phyloP scores from a whole-genome alignment of 768 basidiomycete genomes.

The Strobilomyces dryophilus region DNA sequence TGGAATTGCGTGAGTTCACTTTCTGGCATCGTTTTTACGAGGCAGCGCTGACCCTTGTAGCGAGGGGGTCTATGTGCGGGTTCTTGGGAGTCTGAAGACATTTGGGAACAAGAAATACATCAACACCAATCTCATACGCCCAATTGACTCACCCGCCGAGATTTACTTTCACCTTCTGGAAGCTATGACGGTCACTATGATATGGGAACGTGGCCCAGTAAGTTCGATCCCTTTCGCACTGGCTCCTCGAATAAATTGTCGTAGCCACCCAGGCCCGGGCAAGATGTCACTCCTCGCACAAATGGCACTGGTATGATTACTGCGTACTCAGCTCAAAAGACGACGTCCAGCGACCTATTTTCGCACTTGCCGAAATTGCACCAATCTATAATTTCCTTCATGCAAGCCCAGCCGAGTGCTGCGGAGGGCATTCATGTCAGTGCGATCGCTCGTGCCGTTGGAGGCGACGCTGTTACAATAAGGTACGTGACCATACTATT shows the following conservation, averaged over 20 bases:
- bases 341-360: constrained; percentile 40
- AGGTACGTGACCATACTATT: constrained; percentile 41
- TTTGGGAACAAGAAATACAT: constrained; percentile 82
- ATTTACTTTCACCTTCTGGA: constrained; percentile 81
- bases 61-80: constrained; percentile 72
- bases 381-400: constrained; percentile 62
- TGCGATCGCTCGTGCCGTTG: constrained; percentile 64
- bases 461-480: constrained; percentile 53
- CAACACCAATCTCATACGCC: constrained; percentile 70
- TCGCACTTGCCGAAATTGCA: constrained; percentile 56
- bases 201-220: constrained; percentile 64
- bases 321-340: constrained; percentile 41
- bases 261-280: constrained; percentile 34
- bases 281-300: constrained; percentile 12
- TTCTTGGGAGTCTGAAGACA: constrained; percentile 76
- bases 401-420: constrained; percentile 41
- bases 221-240: constrained; percentile 18
- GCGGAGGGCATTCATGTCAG: constrained; percentile 74
- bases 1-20: constrained; percentile 40
- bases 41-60: constrained; percentile 34
- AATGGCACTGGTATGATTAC: constrained; percentile 24
- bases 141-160: constrained; percentile 68
- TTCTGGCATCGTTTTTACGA: neutral
- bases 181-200: constrained; percentile 62
- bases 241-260: neutral